A percentile compares a stretch with the other conserved stretches of the same genome.
These are phyloP conservation scores for Boletus sp. DNA, from an alignment of 768 basidiomycete species.

Conservation along the genomic window DNA sequence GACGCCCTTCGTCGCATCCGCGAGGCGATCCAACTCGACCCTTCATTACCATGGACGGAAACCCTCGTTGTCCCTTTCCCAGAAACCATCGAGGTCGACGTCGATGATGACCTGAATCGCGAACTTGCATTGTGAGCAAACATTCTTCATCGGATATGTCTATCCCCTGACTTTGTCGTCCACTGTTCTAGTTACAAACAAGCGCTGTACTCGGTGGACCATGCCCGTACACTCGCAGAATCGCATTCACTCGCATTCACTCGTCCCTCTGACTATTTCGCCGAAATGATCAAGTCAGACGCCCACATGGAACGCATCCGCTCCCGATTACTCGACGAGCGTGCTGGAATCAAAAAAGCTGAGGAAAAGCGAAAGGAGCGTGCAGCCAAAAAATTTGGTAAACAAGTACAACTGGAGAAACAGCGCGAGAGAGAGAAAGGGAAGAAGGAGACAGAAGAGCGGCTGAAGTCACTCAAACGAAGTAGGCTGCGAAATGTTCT, in stretches of 20 bases:
- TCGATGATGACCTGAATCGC: conserved; percentile 86
- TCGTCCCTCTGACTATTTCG: conserved; percentile 91
- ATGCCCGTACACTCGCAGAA: conserved; percentile 71
- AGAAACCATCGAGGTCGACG: conserved; percentile 67
- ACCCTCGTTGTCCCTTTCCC: conserved; percentile 73
- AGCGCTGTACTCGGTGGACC: conserved; percentile 78
- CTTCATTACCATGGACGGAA: conserved; percentile 80
- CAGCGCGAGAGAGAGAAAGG: conserved; percentile 82
- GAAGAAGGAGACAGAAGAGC: conserved; percentile 91
- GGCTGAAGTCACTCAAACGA: conserved; percentile 82
- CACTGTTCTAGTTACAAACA: conserved; percentile 78
- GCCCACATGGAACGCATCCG: conserved; percentile 97
- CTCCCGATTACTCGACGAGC: conserved; percentile 83
- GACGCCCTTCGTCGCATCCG: conserved; percentile 78
- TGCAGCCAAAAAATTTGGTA: conserved; percentile 97
- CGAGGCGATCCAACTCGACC: conserved; percentile 69
- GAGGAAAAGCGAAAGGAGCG: conserved; percentile 91
- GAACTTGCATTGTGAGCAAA: conserved; percentile 87
- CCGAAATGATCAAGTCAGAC: conserved; percentile 98
- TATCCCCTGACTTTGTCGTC: not conserved
- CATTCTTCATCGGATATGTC: not conserved
- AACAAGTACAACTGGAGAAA: conserved; percentile 95
- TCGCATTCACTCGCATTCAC: conserved; percentile 83
- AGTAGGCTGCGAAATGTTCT: conserved; percentile 43
- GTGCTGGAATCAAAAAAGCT: conserved; percentile 81